Evolutionary conservation across 2,329 filamentous ascomycete species (phyloP), one percentile per base, ranked within the genome.

Genomic region (Aureobasidium leucospermi): DNA sequence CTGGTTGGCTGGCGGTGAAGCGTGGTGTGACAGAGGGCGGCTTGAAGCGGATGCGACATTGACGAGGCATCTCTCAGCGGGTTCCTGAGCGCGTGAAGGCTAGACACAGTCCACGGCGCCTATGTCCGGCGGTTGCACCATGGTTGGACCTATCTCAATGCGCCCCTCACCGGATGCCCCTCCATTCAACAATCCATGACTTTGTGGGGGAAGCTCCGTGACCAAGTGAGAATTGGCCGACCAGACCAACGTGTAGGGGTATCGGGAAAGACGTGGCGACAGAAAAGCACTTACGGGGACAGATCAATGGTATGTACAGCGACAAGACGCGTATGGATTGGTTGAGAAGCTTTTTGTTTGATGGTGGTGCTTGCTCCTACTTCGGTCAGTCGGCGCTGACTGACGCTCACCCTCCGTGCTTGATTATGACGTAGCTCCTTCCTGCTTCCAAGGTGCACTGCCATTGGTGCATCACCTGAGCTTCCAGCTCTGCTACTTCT

Each of bases 301-400:
- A 16, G 16, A 23, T 10, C 43, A 56, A 48, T 58, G 43, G 19
- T 31, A 43, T 58, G 55, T 48, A 32, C 34, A 57, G 38, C 11
- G 34, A 23, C 28, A 38, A 43, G 29, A 23, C 31, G 29, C 31
- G 23, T 13, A 45, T 31, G 23, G 45, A 19, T 32, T 49, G 31
- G 56, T 58, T 58, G 56, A 58, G 56, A 49, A 46, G 48, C 7
- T 59, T 48, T 42, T 57, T 47, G 53, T 46, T 32, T 32, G 23
- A 43, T 41, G 36, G 51, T 55, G 29, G 52, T 45, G 52, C 52
- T 56, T 36, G 48, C 48, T 31, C 48, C 10, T 19, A n/a, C 52
- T 46, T 34, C 41, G 19, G 43, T 47, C 31, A 29, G 36, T 51
- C 47, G 47, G 47, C 3, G 31, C 31, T 38, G 31, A 47, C 41